Percentiles rank a stretch among this genome's conserved stretches.
phyloP scores from a whole-genome alignment of 2,329 filamentous ascomycete species.

The Epichloe gansuensis region DNA sequence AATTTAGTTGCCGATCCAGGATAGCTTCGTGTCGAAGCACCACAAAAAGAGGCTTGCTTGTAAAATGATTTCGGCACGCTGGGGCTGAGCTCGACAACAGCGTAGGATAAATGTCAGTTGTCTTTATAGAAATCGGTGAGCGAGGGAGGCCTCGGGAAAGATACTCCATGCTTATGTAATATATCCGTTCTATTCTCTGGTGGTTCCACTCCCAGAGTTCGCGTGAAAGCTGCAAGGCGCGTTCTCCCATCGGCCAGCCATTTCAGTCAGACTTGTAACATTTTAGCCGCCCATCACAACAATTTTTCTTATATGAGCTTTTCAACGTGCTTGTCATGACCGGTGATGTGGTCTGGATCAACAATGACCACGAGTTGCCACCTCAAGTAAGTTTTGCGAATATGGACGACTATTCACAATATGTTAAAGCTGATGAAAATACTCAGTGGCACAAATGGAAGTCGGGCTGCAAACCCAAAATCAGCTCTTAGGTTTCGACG shows the following conservation, averaged over 20 bases:
- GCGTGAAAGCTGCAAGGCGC: background rate
- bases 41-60: too few relatives aligned
- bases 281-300: background rate
- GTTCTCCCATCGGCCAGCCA: background rate
- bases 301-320: background rate
- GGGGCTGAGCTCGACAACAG: too few relatives aligned
- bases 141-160: too few relatives aligned
- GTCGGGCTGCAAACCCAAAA: background rate
- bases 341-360: background rate
- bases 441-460: conserved; percentile 14
- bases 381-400: background rate
- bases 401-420: background rate
- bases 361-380: background rate
- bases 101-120: too few relatives aligned
- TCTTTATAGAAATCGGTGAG: too few relatives aligned
- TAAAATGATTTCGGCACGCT: too few relatives aligned
- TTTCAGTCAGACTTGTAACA: too few relatives aligned
- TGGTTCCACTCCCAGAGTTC: background rate
- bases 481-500: background rate
- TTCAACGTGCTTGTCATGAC: background rate
- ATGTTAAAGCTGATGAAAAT: background rate
- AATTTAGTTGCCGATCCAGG: too few relatives aligned
- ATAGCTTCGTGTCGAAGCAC: too few relatives aligned
- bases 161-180: background rate
- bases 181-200: background rate